phyloP scores from a whole-genome alignment of 352 stramenopile species.

The Phytophthora sansomeana region DNA sequence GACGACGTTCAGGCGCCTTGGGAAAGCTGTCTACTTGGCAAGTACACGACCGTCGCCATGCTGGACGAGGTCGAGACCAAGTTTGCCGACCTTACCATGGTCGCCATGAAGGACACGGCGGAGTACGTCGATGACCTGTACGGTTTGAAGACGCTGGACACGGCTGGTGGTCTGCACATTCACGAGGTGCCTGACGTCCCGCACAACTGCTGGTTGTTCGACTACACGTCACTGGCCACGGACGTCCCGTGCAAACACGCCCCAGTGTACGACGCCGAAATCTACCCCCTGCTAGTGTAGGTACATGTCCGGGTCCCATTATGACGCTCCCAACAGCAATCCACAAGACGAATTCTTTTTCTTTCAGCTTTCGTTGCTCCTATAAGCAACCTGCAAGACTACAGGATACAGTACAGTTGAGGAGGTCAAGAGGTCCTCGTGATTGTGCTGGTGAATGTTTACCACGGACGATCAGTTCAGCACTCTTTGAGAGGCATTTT shows the following conservation, averaged over 20 bases:
- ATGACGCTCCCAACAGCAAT: no score
- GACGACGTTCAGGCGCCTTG: constrained; percentile 55
- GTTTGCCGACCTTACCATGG: constrained; percentile 40
- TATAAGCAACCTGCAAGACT: no score
- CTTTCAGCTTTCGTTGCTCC: no score
- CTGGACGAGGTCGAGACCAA: constrained; percentile 41
- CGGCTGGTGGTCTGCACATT: constrained; percentile 33
- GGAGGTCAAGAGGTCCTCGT: no score
- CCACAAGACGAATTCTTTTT: no score
- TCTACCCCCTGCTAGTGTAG: constrained; percentile 48
- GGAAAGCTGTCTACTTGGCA: constrained; percentile 52
- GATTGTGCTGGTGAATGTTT: no score
- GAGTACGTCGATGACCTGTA: constrained; percentile 51
- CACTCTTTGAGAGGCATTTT: not conserved
- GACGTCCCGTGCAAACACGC: constrained; percentile 35
- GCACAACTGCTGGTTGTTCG: constrained; percentile 53
- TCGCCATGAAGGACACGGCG: constrained; percentile 40
- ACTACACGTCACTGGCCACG: constrained; percentile 46
- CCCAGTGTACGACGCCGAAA: constrained; percentile 38
- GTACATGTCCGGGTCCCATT: not conserved
- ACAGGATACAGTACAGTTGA: no score
- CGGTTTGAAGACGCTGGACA: constrained; percentile 48
- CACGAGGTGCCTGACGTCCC: constrained; percentile 34
- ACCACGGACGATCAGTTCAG: constrained; percentile 4
- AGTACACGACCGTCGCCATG: constrained; percentile 49